A percentile compares a stretch with the other conserved stretches of the same genome.
Evolutionary conservation across 1,139 yeast species (phyloP).

Genomic region (Hemisphaericaspora subhashii): DNA sequence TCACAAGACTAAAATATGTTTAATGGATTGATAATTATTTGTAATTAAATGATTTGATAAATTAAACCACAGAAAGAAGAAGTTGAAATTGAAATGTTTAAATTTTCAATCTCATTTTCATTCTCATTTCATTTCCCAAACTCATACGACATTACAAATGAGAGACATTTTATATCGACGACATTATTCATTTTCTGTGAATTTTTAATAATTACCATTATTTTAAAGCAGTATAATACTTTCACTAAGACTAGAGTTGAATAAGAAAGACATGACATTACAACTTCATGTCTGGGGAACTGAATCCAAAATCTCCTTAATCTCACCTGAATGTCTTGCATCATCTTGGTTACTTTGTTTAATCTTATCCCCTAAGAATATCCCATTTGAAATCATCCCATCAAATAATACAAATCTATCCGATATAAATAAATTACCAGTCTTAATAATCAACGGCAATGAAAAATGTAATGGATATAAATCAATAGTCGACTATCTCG

Average conservation of each 20-base stretch:
- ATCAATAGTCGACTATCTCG: slow-evolving; percentile 38
- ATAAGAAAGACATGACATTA: slow-evolving; percentile 16
- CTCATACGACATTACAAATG: too few species aligned
- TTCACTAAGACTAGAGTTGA: not conserved
- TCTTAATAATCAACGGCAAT: slow-evolving; percentile 36
- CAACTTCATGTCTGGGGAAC: slow-evolving; percentile 63
- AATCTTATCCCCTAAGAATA: slow-evolving; percentile 7
- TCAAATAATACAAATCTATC: slow-evolving; percentile 64
- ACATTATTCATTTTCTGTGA: too few species aligned
- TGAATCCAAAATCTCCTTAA: slow-evolving; percentile 29
- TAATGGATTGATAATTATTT: too few species aligned
- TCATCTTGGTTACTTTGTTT: slow-evolving; percentile 32
- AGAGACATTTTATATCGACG: too few species aligned
- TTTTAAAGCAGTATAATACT: too few species aligned
- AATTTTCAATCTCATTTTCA: too few species aligned
- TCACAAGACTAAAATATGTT: too few species aligned
- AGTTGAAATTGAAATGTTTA: too few species aligned
- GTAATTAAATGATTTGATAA: too few species aligned
- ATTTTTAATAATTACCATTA: too few species aligned
- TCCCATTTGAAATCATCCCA: slow-evolving; percentile 40
- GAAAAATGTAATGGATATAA: slow-evolving; percentile 46
- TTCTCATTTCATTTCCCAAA: too few species aligned
- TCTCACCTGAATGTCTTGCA: slow-evolving; percentile 44
- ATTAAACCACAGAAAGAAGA: too few species aligned
- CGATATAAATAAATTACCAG: slow-evolving; percentile 55